Evolutionary conservation across 768 basidiomycete genomes (phyloP).

Genomic region (Lactifluus echinatus): DNA sequence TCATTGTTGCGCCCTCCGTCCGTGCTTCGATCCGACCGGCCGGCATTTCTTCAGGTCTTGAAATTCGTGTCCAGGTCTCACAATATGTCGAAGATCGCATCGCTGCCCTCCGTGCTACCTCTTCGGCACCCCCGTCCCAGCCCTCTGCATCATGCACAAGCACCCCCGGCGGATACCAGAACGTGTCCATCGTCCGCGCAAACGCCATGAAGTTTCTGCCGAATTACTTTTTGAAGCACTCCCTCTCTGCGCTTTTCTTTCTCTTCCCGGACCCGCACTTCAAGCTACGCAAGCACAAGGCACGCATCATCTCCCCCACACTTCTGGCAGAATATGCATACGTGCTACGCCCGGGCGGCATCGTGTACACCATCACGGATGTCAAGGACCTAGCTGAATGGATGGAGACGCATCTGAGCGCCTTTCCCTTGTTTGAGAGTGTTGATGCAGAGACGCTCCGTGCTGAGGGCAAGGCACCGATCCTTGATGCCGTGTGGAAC

Average conservation of each 20-base stretch:
- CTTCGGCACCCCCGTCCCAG: slow-evolving; percentile 22
- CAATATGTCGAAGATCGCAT: slow-evolving; percentile 96
- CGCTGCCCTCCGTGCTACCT: slow-evolving; percentile 72
- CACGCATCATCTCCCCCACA: slow-evolving; percentile 96
- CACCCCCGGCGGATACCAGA: slow-evolving; percentile 53
- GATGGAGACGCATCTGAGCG: slow-evolving; percentile 87
- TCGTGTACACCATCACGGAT: slow-evolving; percentile 97
- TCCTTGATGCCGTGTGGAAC: slow-evolving; percentile 74
- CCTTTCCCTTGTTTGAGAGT: slow-evolving; percentile 79
- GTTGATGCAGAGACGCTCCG: slow-evolving; percentile 70
- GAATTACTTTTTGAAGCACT: slow-evolving; percentile 89
- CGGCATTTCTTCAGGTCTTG: slow-evolving; percentile 62
- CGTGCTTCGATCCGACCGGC: not conserved
- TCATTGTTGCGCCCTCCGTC: not conserved
- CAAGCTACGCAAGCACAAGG: slow-evolving; percentile 97
- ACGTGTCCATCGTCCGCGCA: slow-evolving; percentile 88
- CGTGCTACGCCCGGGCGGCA: slow-evolving; percentile 84
- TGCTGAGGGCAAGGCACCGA: slow-evolving; percentile 62
- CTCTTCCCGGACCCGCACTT: slow-evolving; percentile 99
- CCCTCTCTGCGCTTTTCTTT: slow-evolving; percentile 91
- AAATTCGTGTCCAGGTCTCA: slow-evolving; percentile 94
- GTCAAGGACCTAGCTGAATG: slow-evolving; percentile 90
- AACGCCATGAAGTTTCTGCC: slow-evolving; percentile 99
- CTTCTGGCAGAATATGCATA: slow-evolving; percentile 96
- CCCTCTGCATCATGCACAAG: slow-evolving; percentile 4